Evolutionary conservation across 495 filamentous ascomycete genomes (phyloP).

Genomic region (Aspergillus bridgeri): DNA sequence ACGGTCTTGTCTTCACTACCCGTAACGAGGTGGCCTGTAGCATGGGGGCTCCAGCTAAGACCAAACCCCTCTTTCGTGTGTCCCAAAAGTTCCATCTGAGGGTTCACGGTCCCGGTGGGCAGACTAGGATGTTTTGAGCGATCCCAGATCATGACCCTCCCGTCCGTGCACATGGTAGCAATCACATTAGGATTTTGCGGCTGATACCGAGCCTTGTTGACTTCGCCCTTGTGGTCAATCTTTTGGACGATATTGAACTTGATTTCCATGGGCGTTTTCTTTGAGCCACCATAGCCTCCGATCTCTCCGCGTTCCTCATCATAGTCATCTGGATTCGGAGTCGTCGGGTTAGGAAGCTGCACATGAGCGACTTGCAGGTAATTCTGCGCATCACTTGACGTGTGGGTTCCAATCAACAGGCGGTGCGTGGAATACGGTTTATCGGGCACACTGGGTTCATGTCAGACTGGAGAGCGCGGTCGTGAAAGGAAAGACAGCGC

Average conservation of each 20-base stretch:
- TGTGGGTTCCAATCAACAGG: conserved; percentile 91
- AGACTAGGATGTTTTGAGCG: conserved; percentile 83
- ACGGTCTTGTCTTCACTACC: conserved; percentile 91
- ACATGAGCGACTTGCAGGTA: conserved; percentile 94
- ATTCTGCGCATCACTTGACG: conserved; percentile 79
- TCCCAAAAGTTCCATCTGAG: conserved; percentile 80
- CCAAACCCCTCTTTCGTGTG: conserved; percentile 94
- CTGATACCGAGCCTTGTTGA: conserved; percentile 98
- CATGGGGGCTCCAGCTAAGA: conserved; percentile 85
- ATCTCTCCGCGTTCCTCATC: conserved; percentile 90
- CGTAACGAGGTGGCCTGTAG: conserved; percentile 77
- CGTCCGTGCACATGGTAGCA: conserved; percentile 87
- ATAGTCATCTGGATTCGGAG: conserved; percentile 74
- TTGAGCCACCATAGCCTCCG: conserved; percentile 77
- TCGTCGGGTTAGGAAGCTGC: conserved; percentile 77
- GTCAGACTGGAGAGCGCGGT: conserved; percentile 11
- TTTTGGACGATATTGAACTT: conserved; percentile 90
- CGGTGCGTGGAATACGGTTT: conserved; percentile 88
- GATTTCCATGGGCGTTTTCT: conserved; percentile 64
- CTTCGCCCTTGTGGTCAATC: conserved; percentile 93
- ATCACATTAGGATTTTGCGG: conserved; percentile 98
- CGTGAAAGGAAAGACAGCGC: conserved; percentile 10
- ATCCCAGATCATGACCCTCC: conserved; percentile 88
- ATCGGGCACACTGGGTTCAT: conserved; percentile 57
- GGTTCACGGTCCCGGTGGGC: conserved; percentile 66